Percentiles rank a stretch among this genome's conserved stretches.
phyloP scores from a whole-genome alignment of 768 basidiomycete genomes.

The Tulasnella sp. region DNA sequence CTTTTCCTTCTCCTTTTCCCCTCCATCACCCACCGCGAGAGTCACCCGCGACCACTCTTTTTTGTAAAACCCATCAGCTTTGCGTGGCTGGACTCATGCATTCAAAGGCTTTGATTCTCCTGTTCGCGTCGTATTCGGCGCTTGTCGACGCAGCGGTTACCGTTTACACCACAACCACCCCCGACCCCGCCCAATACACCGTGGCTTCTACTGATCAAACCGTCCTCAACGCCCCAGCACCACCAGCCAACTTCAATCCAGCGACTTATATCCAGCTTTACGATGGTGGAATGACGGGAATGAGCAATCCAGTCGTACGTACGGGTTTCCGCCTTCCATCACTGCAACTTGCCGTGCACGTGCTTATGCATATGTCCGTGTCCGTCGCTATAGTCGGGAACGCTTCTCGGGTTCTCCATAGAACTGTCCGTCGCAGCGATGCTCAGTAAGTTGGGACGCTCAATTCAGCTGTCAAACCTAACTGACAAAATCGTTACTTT shows the following conservation, averaged over 20 bases:
- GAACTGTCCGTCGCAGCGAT: slow-evolving; percentile 53
- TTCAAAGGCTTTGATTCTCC: neutral
- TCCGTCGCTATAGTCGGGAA: slow-evolving; percentile 31
- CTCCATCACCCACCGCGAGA: neutral
- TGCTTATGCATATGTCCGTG: neutral
- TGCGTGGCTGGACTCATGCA: neutral
- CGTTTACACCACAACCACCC: neutral
- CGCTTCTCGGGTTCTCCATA: slow-evolving; percentile 48
- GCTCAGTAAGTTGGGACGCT: slow-evolving; percentile 27
- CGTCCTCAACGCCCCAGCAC: neutral
- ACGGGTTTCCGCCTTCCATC: neutral
- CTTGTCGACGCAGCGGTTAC: neutral
- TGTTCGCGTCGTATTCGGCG: neutral
- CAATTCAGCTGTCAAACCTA: neutral
- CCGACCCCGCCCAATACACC: neutral
- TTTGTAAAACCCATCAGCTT: no score
- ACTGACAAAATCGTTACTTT: neutral
- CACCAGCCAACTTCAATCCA: slow-evolving; percentile 1
- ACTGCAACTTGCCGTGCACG: neutral
- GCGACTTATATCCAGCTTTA: neutral
- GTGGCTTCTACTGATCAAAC: neutral
- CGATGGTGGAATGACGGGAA: slow-evolving; percentile 8
- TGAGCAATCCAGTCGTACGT: slow-evolving; percentile 4
- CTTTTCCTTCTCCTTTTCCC: neutral
- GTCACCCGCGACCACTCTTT: neutral